These are phyloP conservation scores for Jimgerdemannia flammicorona DNA, from an alignment of 192 early-diverging fungal species.

Conservation along the genomic window DNA sequence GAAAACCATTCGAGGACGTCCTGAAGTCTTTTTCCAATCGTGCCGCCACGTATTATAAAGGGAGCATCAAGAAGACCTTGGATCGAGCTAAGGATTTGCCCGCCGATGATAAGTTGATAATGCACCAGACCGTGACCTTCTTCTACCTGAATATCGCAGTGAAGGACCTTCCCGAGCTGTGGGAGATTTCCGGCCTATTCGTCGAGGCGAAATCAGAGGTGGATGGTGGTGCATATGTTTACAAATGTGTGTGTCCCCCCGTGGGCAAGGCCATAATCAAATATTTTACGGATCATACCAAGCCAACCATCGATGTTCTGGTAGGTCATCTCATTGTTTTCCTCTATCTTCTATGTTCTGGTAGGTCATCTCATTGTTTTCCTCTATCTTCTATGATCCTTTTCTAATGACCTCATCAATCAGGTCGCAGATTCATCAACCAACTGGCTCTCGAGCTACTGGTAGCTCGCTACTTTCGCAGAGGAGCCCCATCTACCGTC, in stretches of 20 bases:
- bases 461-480: no score
- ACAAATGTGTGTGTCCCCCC: constrained; percentile 6
- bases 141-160: not conserved
- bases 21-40: no score
- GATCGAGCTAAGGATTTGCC: constrained; percentile 5
- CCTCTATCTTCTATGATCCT: no score
- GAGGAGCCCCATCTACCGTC: no score
- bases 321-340: not conserved
- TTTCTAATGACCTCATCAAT: no score
- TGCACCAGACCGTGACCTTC: constrained; percentile 1
- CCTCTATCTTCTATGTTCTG: not conserved
- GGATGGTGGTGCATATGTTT: constrained; percentile 6
- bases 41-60: no score
- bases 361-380: not conserved
- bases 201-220: constrained; percentile 6
- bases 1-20: no score
- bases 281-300: not conserved
- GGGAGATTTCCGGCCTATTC: constrained; percentile 9
- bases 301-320: not conserved
- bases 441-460: no score
- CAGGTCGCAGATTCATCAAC: no score
- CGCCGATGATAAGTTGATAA: constrained; percentile 2
- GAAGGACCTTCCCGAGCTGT: constrained; percentile 1
- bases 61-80: not conserved
- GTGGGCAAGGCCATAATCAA: not conserved